Evolutionary conservation across 345 rosid species (phyloP), one percentile per base, ranked within the genome.

Genomic region (Arabidopsis suecica): DNA sequence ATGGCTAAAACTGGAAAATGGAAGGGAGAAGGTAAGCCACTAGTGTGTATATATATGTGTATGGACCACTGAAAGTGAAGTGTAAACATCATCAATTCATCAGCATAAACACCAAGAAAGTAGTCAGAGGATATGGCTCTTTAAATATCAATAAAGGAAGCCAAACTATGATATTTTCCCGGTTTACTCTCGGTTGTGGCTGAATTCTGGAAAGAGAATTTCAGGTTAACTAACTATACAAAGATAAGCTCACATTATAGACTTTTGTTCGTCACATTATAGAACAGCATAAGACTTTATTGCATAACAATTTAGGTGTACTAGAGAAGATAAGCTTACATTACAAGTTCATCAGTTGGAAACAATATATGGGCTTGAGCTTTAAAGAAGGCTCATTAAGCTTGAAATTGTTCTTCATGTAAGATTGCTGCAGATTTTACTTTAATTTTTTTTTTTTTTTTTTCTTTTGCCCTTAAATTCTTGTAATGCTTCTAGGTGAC

Each of bases 1-100:
- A 4, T n/a, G 48, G 66, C 71, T 63, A 70, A 30, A 59, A 47
- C 14, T 71, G 55, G 70, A 25, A 63, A 45, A 50, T 11, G 53
- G 74, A 76, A 47, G 41, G 65, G 79, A 34, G 74, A 77, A 61
- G 71, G 75, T 69, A 55, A 69, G 18, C 56, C 36, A 74, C 54
- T 75, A 58, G 61, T 57, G 78, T 65, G 56, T 65, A 48, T 47
- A 16, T 60, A 5, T 49, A 37, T 47, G 50, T 47, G 50, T 66
- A 62, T 62, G 80, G 75, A 69, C 75, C 80, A 69, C 57, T 76
- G 36, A 56, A 50, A 42, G 34, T 42, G 4, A 56, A 56, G 32
- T 30, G 34, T 59, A 50, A 10, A 10, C n/a, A 62, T 50, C 54
- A 66, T 65, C 33, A 57, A 38, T 57, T 66, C 30, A 69, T 68